Base-by-base conservation (phyloP, 2,329 filamentous ascomycete genomes). In the Colletotrichum zoysiae region DNA sequence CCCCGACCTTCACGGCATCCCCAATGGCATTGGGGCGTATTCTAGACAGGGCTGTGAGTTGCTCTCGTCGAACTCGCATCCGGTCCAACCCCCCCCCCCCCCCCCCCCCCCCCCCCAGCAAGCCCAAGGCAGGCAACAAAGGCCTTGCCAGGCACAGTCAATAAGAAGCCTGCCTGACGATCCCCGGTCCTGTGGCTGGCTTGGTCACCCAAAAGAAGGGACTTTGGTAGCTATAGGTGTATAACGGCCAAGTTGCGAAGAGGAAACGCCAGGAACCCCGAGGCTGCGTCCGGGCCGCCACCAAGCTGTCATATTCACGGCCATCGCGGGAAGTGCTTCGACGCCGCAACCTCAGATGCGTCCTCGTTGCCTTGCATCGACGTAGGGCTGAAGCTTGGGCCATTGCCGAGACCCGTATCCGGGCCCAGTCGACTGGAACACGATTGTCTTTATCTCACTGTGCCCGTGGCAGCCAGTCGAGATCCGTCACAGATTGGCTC, bases 321-420 rank as follows among this genome's bases (percentile, higher is more conserved):
- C 59, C 60, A 69, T 65, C 14, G 42, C 59, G 14, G 14, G 12
- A 48, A 12, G 23, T 30, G 44, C 56, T 18, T 60, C 16, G 26
- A 62, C 44, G 42, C 51, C 58, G 44, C 53, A 68, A 56, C 44
- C 16, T 44, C 48, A 30, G 18, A 23, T 40, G 46, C 61, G 33
- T 44, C 35, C 26, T 46, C 3, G 44, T 11, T n/a, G 8, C 46
- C 46, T 48, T 48, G 46, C 46, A 48, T 50, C 59, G 55, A 48
- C 65, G 23, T 72, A 72, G 65, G 70, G 70, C 70, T 72, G 70
- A 70, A 20, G 26, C 35, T 35, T 33, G 65, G 55, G 23, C 53
- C 55, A 59, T 64, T 65, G 20, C n/a, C 26, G 40, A 35, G 48
- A 46, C 55, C 55, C 42, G 46, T 35, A 44, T 53, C 48, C 55